Base-by-base conservation (phyloP, 805 yeast species). In the Zygosaccharomyces bisporus region DNA sequence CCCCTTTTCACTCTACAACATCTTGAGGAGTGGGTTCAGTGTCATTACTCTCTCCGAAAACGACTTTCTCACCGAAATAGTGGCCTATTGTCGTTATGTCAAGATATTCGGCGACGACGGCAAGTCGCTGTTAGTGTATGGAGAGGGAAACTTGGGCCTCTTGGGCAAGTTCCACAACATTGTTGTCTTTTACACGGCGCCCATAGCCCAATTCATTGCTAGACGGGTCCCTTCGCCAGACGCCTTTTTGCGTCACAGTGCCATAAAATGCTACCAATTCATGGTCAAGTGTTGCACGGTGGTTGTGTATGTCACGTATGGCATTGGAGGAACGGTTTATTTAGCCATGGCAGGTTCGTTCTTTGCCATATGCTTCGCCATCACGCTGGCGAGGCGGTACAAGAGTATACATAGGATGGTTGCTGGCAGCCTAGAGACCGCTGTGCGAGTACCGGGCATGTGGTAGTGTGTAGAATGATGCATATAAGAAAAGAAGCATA, bases 81-180 rank as follows among this genome's bases (percentile, higher is more conserved):
- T 54, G 3, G 34, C 39, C 0, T 65, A 64, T 47, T 53, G 58
- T 18, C 51, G 47, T 14, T 44, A 49, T 33, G 50, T 56, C 17
- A 45, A 45, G 16, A 51, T 59, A 3, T 45, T 61, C 16, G 49
- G 51, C 43, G 71, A 69, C 38, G 69, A 70, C 46, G 48, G 50
- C 18, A 43, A 39, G 18, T 40, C 54, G 9, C 40, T 49, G 25
- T 35, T 47, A 33, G 31, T 46, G 29, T 39, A 39, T 33, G 53
- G 54, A n/a, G 46, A 46, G n/a, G 40, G 46, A 13, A 43, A 47
- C 6, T 20, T 51, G 29, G 57, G 61, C 7, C 44, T 63, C 29
- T 31, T 63, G 39, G 60, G 60, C 27, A 63, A 58, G 46, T 64
- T 62, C 34, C 67, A 64, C 47, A 63, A 63, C 39, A 53, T 62